Base-by-base conservation (phyloP, 2,329 filamentous ascomycete genomes). In the Diplodia intermedia region DNA sequence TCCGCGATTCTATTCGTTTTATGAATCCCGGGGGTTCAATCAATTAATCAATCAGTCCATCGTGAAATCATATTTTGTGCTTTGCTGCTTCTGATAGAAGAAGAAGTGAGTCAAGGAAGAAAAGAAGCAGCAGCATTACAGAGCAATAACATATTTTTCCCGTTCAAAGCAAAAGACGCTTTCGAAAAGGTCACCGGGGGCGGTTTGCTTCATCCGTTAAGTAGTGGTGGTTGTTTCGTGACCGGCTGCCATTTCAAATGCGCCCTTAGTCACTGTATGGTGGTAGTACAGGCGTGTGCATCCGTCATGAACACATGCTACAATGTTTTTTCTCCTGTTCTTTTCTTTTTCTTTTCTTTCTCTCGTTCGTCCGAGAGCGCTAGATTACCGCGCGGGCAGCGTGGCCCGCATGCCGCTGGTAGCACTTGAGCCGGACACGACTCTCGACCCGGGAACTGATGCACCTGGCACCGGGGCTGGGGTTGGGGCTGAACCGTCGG, bases 251-350 rank as follows among this genome's bases (percentile, higher is more conserved):
- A 63, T 63, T 63, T 49, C 60, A 57, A 57, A 57, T 36, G 33
- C 11, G 54, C 54, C 54, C 11, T 47, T 47, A 4, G 18, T 47
- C 43, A 47, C 43, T 47, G 40, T 47, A 47, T 47, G 29, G 23
- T 63, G n/a, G n/a, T 63, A 63, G 43, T 63, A 63, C 60, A 55
- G 62, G n/a, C 31, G 38, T 65, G 33, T 47, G 40, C 55, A 66
- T 66, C 62, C 36, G 55, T 43, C 36, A 55, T 56, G 62, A 47
- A 49, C 20, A 55, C 50, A 66, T 63, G 15, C 20, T 47, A 38
- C 36, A 36, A 12, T 29, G 12, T 47, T 54, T 65, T 40, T 18
- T 43, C 18, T 47, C 20, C 47, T 55, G 18, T 31, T 31, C 23
- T 36, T 65, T 26, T 15, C 15, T 36, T 23, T 31, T 54, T 20